Conservation (phyloP, 495 filamentous ascomycete species). For the Hypoxylon fuscum region DNA sequence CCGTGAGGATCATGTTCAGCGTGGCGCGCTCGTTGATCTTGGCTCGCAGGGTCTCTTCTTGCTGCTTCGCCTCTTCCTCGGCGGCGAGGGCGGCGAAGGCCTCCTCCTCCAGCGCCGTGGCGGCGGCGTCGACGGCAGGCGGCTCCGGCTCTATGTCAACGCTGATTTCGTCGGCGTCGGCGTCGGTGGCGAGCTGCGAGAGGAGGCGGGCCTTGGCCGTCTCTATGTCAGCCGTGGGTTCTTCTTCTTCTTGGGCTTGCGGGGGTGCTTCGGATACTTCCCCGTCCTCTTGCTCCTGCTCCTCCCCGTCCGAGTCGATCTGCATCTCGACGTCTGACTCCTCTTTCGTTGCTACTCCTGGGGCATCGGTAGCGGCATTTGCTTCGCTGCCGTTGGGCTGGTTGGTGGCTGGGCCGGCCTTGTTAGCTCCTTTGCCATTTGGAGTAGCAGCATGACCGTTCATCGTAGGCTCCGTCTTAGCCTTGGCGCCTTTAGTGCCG, state of each 20-base stretch:
- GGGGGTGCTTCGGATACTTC: slow-evolving; percentile 50
- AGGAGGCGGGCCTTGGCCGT: slow-evolving; percentile 68
- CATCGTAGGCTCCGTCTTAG: slow-evolving; percentile 12
- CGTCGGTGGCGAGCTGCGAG: slow-evolving; percentile 51
- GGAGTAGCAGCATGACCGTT: not conserved
- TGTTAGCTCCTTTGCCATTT: not conserved
- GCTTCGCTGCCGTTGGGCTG: not conserved
- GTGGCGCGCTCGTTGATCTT: slow-evolving; percentile 63
- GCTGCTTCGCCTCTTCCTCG: slow-evolving; percentile 23
- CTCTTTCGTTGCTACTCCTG: slow-evolving; percentile 32
- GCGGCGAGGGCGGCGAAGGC: slow-evolving; percentile 35
- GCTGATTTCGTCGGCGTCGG: slow-evolving; percentile 8
- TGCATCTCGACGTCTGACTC: slow-evolving; percentile 51
- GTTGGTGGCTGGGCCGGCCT: not conserved
- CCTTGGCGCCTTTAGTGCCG: slow-evolving; percentile 37
- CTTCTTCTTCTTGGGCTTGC: slow-evolving; percentile 39
- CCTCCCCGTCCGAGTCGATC: slow-evolving; percentile 40
- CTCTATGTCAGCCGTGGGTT: slow-evolving; percentile 58
- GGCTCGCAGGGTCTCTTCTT: slow-evolving; percentile 28
- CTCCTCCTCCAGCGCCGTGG: slow-evolving; percentile 26
- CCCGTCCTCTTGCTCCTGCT: slow-evolving; percentile 50
- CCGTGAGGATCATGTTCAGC: slow-evolving; percentile 90
- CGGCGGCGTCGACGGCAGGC: too few relatives aligned
- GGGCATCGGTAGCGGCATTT: not conserved
- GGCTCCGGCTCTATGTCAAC: slow-evolving; percentile 2